Percentiles rank a stretch among this genome's conserved stretches.
Evolutionary conservation across 139 green algal genomes (phyloP).

Genomic region (Micractinium sp.): DNA sequence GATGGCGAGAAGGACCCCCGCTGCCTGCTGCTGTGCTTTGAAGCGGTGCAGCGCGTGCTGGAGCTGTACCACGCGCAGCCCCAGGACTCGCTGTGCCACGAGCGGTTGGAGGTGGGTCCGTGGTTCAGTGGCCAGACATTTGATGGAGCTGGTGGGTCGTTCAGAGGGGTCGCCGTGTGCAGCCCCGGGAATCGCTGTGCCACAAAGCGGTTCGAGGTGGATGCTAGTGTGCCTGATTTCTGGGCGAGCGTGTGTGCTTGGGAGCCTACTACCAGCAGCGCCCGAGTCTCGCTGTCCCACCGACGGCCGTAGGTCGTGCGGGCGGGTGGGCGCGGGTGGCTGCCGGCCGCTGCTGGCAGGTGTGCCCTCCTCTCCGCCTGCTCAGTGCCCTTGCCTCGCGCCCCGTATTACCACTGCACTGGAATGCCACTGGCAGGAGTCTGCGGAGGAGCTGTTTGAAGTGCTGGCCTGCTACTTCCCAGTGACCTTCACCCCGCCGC

Average conservation of each 20-base stretch:
- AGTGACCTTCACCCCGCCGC: slow-evolving; percentile 85
- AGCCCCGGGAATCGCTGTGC: too few relatives aligned
- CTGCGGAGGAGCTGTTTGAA: slow-evolving; percentile 83
- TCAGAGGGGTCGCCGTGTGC: too few relatives aligned
- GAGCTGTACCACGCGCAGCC: slow-evolving; percentile 22
- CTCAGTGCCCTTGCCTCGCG: too few relatives aligned
- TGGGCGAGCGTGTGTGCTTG: too few relatives aligned
- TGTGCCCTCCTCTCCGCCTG: neutral
- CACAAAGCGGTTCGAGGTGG: too few relatives aligned
- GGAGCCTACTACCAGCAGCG: too few relatives aligned
- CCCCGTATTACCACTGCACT: too few relatives aligned
- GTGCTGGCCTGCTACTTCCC: slow-evolving; percentile 92
- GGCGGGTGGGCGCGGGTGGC: neutral
- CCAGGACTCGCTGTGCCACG: slow-evolving; percentile 7
- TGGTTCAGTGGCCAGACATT: too few relatives aligned
- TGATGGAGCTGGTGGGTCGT: too few relatives aligned
- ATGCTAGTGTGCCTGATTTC: neutral
- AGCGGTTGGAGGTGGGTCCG: slow-evolving; percentile 27
- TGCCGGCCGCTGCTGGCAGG: neutral
- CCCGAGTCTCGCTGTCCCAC: too few relatives aligned
- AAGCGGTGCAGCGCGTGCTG: slow-evolving; percentile 30
- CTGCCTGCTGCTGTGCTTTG: slow-evolving; percentile 82
- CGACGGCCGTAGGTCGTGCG: too few relatives aligned
- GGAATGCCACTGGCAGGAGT: neutral
- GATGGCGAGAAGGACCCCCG: slow-evolving; percentile 94